Percentiles rank a stretch among this genome's conserved stretches.
Evolutionary conservation across 2,329 filamentous ascomycete species (phyloP).

Genomic region (Parascedosporium putredinis): DNA sequence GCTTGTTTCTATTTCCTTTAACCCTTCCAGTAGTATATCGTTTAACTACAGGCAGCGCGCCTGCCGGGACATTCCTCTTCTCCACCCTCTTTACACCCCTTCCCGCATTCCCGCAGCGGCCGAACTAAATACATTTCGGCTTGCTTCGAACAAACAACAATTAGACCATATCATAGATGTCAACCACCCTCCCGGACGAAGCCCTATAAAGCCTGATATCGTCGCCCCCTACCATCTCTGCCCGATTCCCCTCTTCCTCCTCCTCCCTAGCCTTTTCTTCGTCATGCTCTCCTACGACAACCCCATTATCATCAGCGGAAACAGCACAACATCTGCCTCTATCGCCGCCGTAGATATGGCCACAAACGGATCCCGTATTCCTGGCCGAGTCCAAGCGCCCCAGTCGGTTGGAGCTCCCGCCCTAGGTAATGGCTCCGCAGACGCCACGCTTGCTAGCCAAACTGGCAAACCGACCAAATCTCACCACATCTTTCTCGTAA

Average conservation of each 20-base stretch:
- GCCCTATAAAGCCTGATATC: background rate
- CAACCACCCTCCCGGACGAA: too few species aligned
- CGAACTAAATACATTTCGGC: too few species aligned
- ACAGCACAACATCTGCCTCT: constrained; percentile 8
- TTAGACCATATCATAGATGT: too few species aligned
- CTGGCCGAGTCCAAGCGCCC: background rate
- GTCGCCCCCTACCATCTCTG: background rate
- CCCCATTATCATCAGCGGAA: constrained; percentile 32
- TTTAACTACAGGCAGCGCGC: too few species aligned
- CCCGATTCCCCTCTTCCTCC: constrained; percentile 1
- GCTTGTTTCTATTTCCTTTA: background rate
- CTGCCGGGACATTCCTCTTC: background rate
- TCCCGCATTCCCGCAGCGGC: too few species aligned
- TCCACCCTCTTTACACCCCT: background rate
- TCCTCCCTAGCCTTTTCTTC: constrained; percentile 1
- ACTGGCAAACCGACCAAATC: constrained; percentile 19
- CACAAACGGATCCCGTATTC: constrained; percentile 18
- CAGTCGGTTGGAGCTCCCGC: constrained; percentile 16
- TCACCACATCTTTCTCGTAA: constrained; percentile 73
- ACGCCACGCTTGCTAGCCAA: constrained; percentile 9
- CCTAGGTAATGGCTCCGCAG: constrained; percentile 4
- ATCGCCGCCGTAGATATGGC: constrained; percentile 13
- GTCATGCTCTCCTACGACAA: constrained; percentile 42
- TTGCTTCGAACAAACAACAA: too few species aligned
- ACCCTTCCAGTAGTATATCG: background rate